Base-by-base conservation (phyloP, 1,284 basidiomycete species). In the Erythrobasidium hasegawianum region DNA sequence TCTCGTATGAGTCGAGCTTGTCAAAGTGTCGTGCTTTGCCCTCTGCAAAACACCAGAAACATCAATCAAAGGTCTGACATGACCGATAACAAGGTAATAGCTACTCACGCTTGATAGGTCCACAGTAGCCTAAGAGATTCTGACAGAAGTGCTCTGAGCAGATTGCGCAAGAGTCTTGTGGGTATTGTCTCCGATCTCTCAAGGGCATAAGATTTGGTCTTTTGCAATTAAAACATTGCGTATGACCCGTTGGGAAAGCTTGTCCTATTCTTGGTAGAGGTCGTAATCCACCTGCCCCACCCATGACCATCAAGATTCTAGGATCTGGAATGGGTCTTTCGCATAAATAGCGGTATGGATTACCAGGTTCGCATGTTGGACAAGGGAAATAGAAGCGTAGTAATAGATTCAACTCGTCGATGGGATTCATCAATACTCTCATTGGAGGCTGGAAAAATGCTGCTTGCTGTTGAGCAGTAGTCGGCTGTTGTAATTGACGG, bases 301-400 rank as follows among this genome's bases (percentile, higher is more conserved):
- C 55, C 13, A 56, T 57, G 7, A 65, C 56, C 7, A 65, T 55
- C 16, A 65, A 41, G 33, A 58, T 57, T 10, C 62, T 27, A 11
- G 62, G 62, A 43, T 65, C 62, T 10, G 62, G 62, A 26, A 65
- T 65, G 2, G 62, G 62, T 38, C 40, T n/a, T 29, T 41, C 10
- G 55, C 62, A 65, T 16, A 33, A 13, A 38, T 50, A 65, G 10
- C 56, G 43, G 45, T 55, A 58, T 1, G 62, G 62, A 26, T 65
- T 65, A 47, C 54, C 47, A 10, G 56, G 45, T 20, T 65, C 62
- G 38, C 62, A 65, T 1, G 62, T 65, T 13, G 62, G 62, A 33
- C 62, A 65, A n/a, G 62, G 62, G 33, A 65, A 65, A 38, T 57
- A 65, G 45, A 49, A 65, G 13, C 62, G 62, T 16, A 65, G 41